Base-by-base conservation (phyloP, 108 stramenopile genomes). In the Aurantiochytrium sp. region DNA sequence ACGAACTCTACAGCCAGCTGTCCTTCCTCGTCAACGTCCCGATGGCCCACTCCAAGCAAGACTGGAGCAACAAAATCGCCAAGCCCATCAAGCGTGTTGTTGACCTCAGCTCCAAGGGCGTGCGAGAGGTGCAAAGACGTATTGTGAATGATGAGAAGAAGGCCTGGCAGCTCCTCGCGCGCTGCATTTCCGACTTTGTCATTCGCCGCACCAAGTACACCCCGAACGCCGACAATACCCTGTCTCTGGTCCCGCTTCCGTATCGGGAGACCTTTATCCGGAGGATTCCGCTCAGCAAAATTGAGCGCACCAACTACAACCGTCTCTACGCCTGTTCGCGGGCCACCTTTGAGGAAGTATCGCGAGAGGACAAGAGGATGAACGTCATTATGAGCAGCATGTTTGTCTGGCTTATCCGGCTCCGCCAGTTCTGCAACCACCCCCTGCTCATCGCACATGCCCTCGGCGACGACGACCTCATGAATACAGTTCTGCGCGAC, bases 391-490 rank as follows among this genome's bases (percentile, higher is more conserved):
- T 90, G 65, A 87, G 42, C 27, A 88, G 39, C 30, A 89, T 91
- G 32, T 52, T 91, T 37, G 87, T 89, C 34, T 89, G 90, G 52
- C 90, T 91, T 17, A 69, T 91, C 0, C 52, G 91, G 21, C 41
- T 91, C 19, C 65, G 91, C 4, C 85, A 91, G 86, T 90, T 90
- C 10, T 91, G 91, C 89, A 88, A 91, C 90, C 91, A 91, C 69
- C 91, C 91, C 4, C 53, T 90, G 19, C 89, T 91, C 36, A 90
- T 88, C 15, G 85, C 85, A 21, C 73, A 48, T 81, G 73, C 73
- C 17, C 30, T 81, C n/a, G 45, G 30, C 6, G 73, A 37, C 39
- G 73, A 81, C 27, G 73, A 81, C 27, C 21, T 81, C 24, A 48
- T 81, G 39, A 3, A 12, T 12, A 81, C 39, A 1, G 15, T 81